phyloP scores from a whole-genome alignment of 1,139 yeast genomes.

The Geotrichum phurueaensis region DNA sequence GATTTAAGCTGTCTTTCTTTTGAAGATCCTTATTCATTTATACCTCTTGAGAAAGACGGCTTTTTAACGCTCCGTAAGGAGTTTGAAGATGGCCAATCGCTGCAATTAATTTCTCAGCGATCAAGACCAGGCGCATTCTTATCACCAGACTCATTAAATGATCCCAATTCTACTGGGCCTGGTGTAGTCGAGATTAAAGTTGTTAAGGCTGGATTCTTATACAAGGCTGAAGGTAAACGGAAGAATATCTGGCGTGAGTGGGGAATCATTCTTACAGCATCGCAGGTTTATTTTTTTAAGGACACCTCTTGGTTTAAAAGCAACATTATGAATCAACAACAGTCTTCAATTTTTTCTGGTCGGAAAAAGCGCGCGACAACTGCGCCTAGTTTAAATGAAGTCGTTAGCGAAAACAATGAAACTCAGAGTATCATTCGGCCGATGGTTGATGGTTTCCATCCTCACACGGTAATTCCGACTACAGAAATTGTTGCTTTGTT shows the following conservation, averaged over 20 bases:
- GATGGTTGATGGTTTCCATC: constrained; percentile 37
- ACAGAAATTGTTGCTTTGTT: constrained; percentile 35
- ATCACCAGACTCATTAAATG: constrained; percentile 23
- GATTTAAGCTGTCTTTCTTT: constrained; percentile 26
- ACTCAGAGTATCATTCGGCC: constrained; percentile 28
- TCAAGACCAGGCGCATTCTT: constrained; percentile 38
- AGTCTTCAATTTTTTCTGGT: neutral
- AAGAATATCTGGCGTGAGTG: constrained; percentile 38
- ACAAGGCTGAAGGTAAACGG: constrained; percentile 36
- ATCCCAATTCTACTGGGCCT: constrained; percentile 32
- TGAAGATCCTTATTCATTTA: constrained; percentile 33
- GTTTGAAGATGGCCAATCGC: constrained; percentile 33
- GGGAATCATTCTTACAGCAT: constrained; percentile 41
- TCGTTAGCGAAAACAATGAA: neutral
- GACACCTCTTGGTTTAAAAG: constrained; percentile 38
- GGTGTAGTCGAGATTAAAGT: constrained; percentile 39
- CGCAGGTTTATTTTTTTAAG: constrained; percentile 40
- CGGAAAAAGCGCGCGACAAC: neutral
- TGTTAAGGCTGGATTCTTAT: constrained; percentile 38
- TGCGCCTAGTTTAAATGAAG: neutral
- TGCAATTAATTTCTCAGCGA: constrained; percentile 36
- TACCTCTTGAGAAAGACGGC: constrained; percentile 25
- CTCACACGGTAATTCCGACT: constrained; percentile 35
- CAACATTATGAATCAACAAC: constrained; percentile 21
- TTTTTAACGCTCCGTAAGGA: constrained; percentile 30